Evolutionary conservation across 768 basidiomycete genomes (phyloP).

Genomic region (Crepidotus variabilis): DNA sequence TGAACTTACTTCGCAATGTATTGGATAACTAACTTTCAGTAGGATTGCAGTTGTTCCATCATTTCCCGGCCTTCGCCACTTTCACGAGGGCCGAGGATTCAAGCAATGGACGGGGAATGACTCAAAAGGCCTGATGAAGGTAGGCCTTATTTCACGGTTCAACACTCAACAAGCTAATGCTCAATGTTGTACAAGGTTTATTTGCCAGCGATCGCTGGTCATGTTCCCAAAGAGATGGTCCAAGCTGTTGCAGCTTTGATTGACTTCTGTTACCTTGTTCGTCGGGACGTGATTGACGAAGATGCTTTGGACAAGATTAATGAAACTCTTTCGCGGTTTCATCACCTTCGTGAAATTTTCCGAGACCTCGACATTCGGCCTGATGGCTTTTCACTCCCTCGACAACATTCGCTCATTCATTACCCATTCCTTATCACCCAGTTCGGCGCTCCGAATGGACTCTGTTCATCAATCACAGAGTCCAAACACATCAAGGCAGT

Average conservation of each 20-base stretch:
- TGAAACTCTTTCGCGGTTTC: conserved; percentile 14
- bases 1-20: too few species aligned
- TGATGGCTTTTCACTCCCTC: conserved; percentile 16
- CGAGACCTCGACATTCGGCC: conserved; percentile 8
- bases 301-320: conserved; percentile 3
- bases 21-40: too few species aligned
- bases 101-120: conserved; percentile 10
- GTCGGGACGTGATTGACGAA: conserved; percentile 1
- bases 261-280: background rate
- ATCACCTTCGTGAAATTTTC: conserved; percentile 26
- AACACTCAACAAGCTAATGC: too few species aligned
- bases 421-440: conserved; percentile 6
- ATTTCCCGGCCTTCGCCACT: conserved; percentile 4
- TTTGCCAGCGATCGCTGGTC: too few species aligned
- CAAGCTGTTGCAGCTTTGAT: background rate
- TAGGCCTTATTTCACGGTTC: too few species aligned
- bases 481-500: conserved; percentile 8
- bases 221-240: too few species aligned
- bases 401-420: conserved; percentile 21
- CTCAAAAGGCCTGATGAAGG: conserved; percentile 9
- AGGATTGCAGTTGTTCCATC: conserved; percentile 2
- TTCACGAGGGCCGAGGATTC: conserved; percentile 4
- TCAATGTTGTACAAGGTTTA: too few species aligned
- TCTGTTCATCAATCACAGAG: background rate
- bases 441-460: conserved; percentile 23